phyloP scores from a whole-genome alignment of 2,329 filamentous ascomycete species.

The Diaporthe velutina region DNA sequence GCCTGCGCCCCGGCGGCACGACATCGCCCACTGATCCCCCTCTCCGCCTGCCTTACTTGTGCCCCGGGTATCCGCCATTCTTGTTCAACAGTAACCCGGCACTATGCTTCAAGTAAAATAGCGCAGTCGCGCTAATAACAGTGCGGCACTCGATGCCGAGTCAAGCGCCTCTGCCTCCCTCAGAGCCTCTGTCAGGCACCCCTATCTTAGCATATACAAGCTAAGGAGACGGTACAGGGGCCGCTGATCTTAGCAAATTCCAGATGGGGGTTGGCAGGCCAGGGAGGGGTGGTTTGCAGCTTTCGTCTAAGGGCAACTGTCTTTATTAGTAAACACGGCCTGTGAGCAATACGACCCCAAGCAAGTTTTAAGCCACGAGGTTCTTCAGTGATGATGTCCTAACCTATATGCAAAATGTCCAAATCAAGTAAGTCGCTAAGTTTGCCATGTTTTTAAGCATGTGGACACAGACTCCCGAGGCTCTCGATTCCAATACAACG shows the following conservation, averaged over 20 bases:
- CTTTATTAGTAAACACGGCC: neutral
- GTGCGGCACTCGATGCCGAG: neutral
- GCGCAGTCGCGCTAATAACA: conserved; percentile 13
- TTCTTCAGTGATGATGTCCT: too few relatives aligned
- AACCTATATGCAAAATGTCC: too few relatives aligned
- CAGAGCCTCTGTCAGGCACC: neutral
- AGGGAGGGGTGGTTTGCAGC: neutral
- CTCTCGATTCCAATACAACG: neutral
- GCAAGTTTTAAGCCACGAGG: neutral
- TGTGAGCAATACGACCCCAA: neutral
- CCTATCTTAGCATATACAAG: neutral
- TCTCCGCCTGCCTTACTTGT: neutral
- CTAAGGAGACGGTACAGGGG: neutral
- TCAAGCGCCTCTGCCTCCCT: conserved; percentile 1
- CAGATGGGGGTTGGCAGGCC: neutral
- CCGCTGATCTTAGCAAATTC: neutral
- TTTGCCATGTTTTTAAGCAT: too few relatives aligned
- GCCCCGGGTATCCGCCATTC: neutral
- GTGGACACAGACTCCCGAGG: neutral
- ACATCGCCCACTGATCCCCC: neutral
- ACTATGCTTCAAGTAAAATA: conserved; percentile 13
- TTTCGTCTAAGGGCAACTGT: neutral
- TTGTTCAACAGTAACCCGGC: conserved; percentile 11
- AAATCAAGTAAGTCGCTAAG: too few relatives aligned
- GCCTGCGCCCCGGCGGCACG: conserved; percentile 12